These are phyloP conservation scores for Daedaleopsis sinensis DNA, from an alignment of 768 basidiomycete species.

Conservation along the genomic window DNA sequence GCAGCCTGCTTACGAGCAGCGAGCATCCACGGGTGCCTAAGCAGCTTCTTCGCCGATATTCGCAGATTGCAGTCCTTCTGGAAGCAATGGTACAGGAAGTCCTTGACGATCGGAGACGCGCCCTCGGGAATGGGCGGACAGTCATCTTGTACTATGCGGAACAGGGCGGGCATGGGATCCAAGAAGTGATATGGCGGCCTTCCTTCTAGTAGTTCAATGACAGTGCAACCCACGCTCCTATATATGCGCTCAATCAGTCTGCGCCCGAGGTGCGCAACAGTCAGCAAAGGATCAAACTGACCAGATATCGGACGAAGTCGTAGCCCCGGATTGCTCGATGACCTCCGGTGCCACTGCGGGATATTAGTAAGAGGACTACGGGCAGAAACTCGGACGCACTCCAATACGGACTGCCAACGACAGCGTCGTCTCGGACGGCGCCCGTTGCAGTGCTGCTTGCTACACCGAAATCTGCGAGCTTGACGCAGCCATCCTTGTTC, in stretches of 20 bases:
- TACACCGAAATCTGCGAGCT: constrained; percentile 99
- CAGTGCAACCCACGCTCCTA: constrained; percentile 93
- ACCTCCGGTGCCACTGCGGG: constrained; percentile 93
- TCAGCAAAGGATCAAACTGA: constrained; percentile 28
- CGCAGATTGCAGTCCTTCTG: constrained; percentile 97
- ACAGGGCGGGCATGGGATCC: constrained; percentile 97
- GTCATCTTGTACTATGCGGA: constrained; percentile 98
- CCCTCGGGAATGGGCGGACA: constrained; percentile 96
- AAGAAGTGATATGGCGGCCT: constrained; percentile 96
- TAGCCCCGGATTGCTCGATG: constrained; percentile 96
- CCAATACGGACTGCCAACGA: constrained; percentile 99
- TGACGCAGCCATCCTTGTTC: constrained; percentile 97
- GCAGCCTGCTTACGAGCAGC: constrained; percentile 77
- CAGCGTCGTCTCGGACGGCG: constrained; percentile 82
- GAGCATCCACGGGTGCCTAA: constrained; percentile 96
- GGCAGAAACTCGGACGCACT: constrained; percentile 62
- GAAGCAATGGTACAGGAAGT: constrained; percentile 97
- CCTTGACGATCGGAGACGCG: constrained; percentile 92
- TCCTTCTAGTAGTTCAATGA: constrained; percentile 90
- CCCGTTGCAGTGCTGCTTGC: constrained; percentile 78
- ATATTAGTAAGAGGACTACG: not conserved
- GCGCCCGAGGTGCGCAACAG: too few species aligned
- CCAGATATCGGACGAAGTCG: constrained; percentile 98
- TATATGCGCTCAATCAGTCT: not conserved
- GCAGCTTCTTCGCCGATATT: constrained; percentile 89